phyloP scores from a whole-genome alignment of 1,284 basidiomycete genomes.

The Mycena citricolor region DNA sequence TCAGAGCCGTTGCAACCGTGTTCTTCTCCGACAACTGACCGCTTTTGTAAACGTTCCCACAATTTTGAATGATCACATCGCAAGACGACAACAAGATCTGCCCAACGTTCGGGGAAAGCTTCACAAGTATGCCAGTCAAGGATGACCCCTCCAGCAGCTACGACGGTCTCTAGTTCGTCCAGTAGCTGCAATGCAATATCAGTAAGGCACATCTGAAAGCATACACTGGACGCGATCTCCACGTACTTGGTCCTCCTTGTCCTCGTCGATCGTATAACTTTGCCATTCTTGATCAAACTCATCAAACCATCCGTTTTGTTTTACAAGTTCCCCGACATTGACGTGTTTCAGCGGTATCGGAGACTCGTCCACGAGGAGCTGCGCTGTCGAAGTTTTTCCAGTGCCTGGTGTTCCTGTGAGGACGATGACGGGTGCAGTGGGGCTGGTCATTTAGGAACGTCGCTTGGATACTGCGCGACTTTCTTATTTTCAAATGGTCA shows the following conservation, averaged over 20 bases:
- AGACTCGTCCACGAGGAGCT: constrained; percentile 70
- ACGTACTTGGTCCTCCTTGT: constrained; percentile 37
- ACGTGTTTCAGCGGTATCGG: constrained; percentile 74
- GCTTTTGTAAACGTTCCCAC: constrained; percentile 93
- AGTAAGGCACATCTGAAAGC: no score
- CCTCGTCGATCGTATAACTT: constrained; percentile 92
- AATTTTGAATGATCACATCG: constrained; percentile 86
- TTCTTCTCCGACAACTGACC: constrained; percentile 51
- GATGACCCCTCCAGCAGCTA: constrained; percentile 74
- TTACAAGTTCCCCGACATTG: constrained; percentile 89
- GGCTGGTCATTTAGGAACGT: no score
- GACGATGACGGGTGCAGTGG: constrained; percentile 75
- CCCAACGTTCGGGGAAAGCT: constrained; percentile 94
- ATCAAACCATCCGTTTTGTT: constrained; percentile 80
- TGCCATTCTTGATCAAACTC: constrained; percentile 95
- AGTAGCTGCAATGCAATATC: no score
- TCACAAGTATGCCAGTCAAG: constrained; percentile 99
- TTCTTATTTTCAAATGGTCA: no score
- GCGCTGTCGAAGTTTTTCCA: constrained; percentile 89
- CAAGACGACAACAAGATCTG: constrained; percentile 94
- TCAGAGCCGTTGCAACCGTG: constrained; percentile 6
- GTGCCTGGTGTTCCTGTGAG: constrained; percentile 91
- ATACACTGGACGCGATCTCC: no score
- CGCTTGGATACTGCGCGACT: no score
- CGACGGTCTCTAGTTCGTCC: constrained; percentile 82